Evolutionary conservation across 352 stramenopile genomes (phyloP), one percentile per base, ranked within the genome.

Genomic region (Saprolegnia parasitica): DNA sequence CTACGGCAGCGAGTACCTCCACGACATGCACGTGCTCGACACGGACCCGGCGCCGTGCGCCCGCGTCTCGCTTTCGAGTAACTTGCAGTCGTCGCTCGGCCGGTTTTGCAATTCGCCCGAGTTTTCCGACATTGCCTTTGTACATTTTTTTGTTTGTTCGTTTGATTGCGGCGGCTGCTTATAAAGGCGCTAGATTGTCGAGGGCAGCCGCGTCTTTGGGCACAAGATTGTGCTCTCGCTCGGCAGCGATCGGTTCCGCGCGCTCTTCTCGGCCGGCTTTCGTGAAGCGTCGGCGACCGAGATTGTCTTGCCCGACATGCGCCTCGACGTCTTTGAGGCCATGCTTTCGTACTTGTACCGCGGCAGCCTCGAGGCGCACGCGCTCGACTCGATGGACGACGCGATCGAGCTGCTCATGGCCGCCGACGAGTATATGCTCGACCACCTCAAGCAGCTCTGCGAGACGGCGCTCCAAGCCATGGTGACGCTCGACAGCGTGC

Each of bases 261-360:
- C 88, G 23, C 98, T 98, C 93, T 98, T 99, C 77, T 96, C 87
- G 35, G 83, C 88, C 20, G 88, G 91, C 20, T 98, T 98, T 73
- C 85, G 87, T 0, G 95, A 99, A 72, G 78, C 86, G 45, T 77
- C 77, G 32, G 76, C 88, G 63, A 74, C 76, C 49, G 74, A 93
- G 72, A 98, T 98, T 70, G 81, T 89, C 45, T 89, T 98, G 24
- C 86, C 88, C 0, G 88, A 97, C 73, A 91, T 94, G 55, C 86
- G 82, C 11, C 96, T 97, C 68, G 80, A 87, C 29, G 85, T 90
- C 32, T 99, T 98, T 78, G 57, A 97, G 10, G 74, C 85, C 29
- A 90, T 98, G 70, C 88, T 99, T 66, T 81, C 97, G 76, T 98
- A 98, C 72, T 81, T 99, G 29, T 98, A 99, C 74, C 97, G 93